These are phyloP conservation scores for Glomus cerebriforme DNA, from an alignment of 192 early-diverging fungal genomes.

Conservation along the genomic window DNA sequence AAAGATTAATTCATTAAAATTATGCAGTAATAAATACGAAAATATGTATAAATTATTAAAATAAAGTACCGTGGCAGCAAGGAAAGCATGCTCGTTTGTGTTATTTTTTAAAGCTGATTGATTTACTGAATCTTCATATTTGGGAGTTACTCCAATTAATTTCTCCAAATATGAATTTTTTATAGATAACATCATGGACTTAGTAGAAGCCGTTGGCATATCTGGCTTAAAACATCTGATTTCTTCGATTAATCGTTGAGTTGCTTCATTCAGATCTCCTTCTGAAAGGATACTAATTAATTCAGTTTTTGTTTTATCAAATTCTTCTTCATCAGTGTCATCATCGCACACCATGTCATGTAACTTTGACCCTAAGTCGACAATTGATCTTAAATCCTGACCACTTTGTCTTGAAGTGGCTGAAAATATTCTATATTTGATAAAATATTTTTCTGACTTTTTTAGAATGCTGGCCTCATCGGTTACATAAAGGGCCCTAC, in stretches of 20 bases:
- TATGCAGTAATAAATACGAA: background rate
- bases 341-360: background rate
- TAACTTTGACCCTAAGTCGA: background rate
- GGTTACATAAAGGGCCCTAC: background rate
- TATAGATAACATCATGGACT: background rate
- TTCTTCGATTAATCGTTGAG: background rate
- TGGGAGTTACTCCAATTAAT: background rate
- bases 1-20: background rate
- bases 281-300: background rate
- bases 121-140: background rate
- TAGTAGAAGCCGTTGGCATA: background rate
- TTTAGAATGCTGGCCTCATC: background rate
- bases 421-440: background rate
- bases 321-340: background rate
- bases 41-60: background rate
- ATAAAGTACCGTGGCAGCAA: background rate
- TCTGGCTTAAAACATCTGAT: background rate
- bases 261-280: background rate
- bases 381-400: background rate
- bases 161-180: background rate
- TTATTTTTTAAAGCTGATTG: background rate
- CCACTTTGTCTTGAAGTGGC: background rate
- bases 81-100: background rate
- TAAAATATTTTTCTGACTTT: background rate
- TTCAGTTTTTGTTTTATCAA: background rate